Conservation (phyloP, 73 alveolate genomes). For the Paramecium sonneborni region DNA sequence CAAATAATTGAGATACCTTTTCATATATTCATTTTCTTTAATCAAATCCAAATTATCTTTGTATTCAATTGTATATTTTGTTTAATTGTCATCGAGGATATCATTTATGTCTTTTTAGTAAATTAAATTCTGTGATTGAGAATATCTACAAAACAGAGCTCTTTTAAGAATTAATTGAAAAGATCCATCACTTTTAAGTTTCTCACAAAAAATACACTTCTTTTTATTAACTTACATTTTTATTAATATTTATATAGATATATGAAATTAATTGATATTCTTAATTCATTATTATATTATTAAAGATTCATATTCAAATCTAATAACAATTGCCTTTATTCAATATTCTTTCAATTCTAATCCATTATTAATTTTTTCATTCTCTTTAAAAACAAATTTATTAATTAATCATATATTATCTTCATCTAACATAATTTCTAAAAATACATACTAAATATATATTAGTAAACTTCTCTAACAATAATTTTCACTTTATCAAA, state of each 20-base stretch:
- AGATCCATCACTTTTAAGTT: neutral
- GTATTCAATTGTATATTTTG: neutral
- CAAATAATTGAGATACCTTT: neutral
- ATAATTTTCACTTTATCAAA: no score
- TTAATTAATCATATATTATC: no score
- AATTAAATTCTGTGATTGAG: neutral
- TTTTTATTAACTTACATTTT: neutral
- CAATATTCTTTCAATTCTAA: no score
- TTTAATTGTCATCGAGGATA: neutral
- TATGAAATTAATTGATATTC: neutral
- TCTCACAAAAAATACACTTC: constrained; percentile 32
- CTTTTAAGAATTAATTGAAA: neutral
- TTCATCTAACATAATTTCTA: no score
- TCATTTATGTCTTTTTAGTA: constrained; percentile 14
- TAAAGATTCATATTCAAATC: no score
- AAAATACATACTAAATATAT: no score
- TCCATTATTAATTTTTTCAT: no score
- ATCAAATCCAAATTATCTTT: neutral
- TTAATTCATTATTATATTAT: no score
- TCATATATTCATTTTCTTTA: neutral
- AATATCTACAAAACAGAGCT: neutral
- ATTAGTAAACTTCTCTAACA: no score
- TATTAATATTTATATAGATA: neutral
- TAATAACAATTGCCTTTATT: no score
- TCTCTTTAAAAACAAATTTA: no score